Evolutionary conservation across 1,139 yeast genomes (phyloP).

Genomic region (Entelexis sorbosivorans): DNA sequence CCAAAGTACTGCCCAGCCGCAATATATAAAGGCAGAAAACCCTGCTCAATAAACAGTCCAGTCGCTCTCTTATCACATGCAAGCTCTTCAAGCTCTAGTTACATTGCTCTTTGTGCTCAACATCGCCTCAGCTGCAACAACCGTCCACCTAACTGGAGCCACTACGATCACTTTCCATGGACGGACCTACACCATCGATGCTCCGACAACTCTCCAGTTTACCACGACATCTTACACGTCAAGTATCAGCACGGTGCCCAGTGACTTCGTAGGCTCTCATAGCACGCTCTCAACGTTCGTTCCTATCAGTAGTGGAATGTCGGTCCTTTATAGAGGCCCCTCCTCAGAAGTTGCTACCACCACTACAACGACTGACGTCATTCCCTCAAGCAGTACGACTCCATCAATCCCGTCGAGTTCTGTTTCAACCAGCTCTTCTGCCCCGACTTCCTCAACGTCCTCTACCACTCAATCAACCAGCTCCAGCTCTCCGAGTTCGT

Average conservation of each 20-base stretch:
- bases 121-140: background rate
- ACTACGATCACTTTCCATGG: slow-evolving; percentile 3
- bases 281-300: no score
- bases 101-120: background rate
- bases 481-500: background rate
- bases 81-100: background rate
- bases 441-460: background rate
- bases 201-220: slow-evolving; percentile 14
- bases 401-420: background rate
- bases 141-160: background rate
- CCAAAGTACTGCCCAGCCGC: background rate
- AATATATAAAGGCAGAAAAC: background rate
- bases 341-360: background rate
- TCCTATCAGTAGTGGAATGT: background rate
- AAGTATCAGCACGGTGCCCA: background rate
- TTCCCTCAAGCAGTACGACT: background rate
- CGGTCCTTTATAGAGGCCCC: background rate
- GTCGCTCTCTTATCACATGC: background rate
- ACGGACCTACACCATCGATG: slow-evolving; percentile 12
- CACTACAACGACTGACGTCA: background rate
- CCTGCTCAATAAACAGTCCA: background rate
- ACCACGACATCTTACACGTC: background rate
- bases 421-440: background rate
- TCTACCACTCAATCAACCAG: background rate
- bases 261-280: background rate